Evolutionary conservation across 768 basidiomycete genomes (phyloP), one percentile per base, ranked within the genome.

Genomic region (Pilatotrama ljubarskyi): DNA sequence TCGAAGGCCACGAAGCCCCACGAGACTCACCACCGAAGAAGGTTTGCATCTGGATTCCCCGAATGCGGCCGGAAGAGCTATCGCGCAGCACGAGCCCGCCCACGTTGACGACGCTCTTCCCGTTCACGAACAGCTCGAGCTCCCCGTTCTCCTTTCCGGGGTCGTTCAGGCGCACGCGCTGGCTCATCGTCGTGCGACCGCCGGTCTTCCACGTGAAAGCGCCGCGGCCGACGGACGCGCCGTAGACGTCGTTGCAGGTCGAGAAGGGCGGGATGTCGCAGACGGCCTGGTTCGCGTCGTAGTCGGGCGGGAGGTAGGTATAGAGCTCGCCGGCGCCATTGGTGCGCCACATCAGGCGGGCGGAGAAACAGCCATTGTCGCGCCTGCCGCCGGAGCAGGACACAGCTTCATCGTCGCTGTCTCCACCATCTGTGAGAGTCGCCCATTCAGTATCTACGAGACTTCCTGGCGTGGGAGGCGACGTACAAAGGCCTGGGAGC

Each of bases 41-140:
- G n/a, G 88, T 87, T 74, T 90, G 85, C 78, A 85, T 81, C 70
- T 84, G 84, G 55, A 88, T 82, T n/a, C 90, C 89, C 35, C 84
- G 78, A 67, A 91, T 81, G 59, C 77, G 78, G 26, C 84, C 82
- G 1, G 74, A 71, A 32, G 68, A 70, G 57, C 75, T 76, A 58
- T 82, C 77, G 48, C 84, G 75, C 20, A 91, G 74, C 53, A 83
- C 77, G 18, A 91, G 74, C 13, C 84, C 84, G 15, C 64, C 66
- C 35, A 85, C 79, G 55, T 76, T 80, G 69, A 90, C 78, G 50
- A 86, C 84, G 66, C 83, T 85, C 75, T 82, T 71, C 20, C 88
- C 89, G 61, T 85, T 79, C 36, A 81, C 80, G 69, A 82, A 88
- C 18, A 92, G 73, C 70, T 90, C 76, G 41, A 90, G 69, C 74